Evolutionary conservation across 176 grass and related monocot genomes (phyloP).

Genomic region (Carex kokanica): DNA sequence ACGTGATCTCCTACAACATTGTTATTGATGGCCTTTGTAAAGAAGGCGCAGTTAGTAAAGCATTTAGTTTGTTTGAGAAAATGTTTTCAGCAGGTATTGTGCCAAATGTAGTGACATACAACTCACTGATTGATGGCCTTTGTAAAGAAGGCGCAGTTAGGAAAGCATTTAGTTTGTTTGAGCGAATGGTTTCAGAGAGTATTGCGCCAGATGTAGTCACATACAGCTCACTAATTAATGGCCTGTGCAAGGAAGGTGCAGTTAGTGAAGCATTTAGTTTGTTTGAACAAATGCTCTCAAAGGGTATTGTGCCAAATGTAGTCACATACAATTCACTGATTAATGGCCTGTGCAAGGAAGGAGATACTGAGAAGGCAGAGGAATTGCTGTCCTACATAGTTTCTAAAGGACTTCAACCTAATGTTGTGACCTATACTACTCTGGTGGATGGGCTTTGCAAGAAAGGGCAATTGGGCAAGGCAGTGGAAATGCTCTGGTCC

Average conservation of each 20-base stretch:
- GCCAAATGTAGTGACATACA: constrained; percentile 16
- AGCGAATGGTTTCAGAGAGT: constrained; percentile 41
- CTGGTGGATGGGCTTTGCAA: too few relatives aligned
- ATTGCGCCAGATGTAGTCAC: constrained; percentile 3
- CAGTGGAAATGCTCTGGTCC: too few relatives aligned
- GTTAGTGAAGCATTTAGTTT: background rate
- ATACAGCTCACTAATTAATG: background rate
- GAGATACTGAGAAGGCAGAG: background rate
- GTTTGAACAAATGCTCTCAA: background rate
- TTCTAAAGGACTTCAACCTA: too few relatives aligned
- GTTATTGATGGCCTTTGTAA: constrained; percentile 21
- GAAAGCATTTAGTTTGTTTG: constrained; percentile 32
- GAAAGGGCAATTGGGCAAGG: too few relatives aligned
- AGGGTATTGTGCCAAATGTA: background rate
- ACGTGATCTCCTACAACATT: background rate
- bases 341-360: constrained; percentile 24
- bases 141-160: background rate
- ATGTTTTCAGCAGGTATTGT: background rate
- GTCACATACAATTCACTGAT: constrained; percentile 15
- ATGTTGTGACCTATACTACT: too few relatives aligned
- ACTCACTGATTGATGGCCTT: constrained; percentile 5
- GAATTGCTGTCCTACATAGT: too few relatives aligned
- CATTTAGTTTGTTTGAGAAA: background rate
- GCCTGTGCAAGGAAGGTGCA: background rate
- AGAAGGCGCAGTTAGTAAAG: background rate